Percentiles rank a stretch among this genome's conserved stretches.
Evolutionary conservation across 495 filamentous ascomycete species (phyloP).

Genomic region (Letharia lupina): DNA sequence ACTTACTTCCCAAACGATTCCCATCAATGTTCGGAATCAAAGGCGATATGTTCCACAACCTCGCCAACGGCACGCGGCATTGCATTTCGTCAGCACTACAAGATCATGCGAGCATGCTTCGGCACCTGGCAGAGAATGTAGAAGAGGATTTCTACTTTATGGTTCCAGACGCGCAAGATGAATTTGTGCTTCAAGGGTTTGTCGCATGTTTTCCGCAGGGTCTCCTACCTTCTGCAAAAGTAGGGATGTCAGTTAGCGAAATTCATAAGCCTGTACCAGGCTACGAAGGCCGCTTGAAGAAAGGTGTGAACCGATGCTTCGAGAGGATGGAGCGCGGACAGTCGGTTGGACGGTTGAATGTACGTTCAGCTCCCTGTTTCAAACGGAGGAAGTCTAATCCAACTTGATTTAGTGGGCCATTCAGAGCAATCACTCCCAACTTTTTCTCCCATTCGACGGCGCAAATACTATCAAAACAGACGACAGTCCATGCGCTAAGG

Average conservation of each 20-base stretch:
- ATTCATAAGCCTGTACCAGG: slow-evolving; percentile 66
- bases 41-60: slow-evolving; percentile 13
- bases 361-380: not conserved
- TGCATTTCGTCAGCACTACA: slow-evolving; percentile 34
- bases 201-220: slow-evolving; percentile 65
- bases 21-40: slow-evolving; percentile 50
- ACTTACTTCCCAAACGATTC: slow-evolving; percentile 58
- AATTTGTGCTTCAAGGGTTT: slow-evolving; percentile 59
- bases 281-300: slow-evolving; percentile 60
- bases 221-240: slow-evolving; percentile 57
- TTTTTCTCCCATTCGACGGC: slow-evolving; percentile 15
- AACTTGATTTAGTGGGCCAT: slow-evolving; percentile 18
- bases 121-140: slow-evolving; percentile 29
- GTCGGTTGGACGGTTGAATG: slow-evolving; percentile 47
- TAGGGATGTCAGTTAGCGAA: slow-evolving; percentile 51
- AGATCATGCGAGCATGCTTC: slow-evolving; percentile 33
- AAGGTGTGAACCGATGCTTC: slow-evolving; percentile 75
- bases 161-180: slow-evolving; percentile 34
- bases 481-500: not conserved
- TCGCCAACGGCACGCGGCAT: slow-evolving; percentile 19
- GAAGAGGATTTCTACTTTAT: slow-evolving; percentile 76
- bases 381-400: not conserved
- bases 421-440: slow-evolving; percentile 12
- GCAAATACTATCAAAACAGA: slow-evolving; percentile 14
- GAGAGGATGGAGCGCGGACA: slow-evolving; percentile 45